A percentile compares a stretch with the other conserved stretches of the same genome.
Conservation (phyloP, 805 yeast species). For the Ogataea wickerhamii region DNA sequence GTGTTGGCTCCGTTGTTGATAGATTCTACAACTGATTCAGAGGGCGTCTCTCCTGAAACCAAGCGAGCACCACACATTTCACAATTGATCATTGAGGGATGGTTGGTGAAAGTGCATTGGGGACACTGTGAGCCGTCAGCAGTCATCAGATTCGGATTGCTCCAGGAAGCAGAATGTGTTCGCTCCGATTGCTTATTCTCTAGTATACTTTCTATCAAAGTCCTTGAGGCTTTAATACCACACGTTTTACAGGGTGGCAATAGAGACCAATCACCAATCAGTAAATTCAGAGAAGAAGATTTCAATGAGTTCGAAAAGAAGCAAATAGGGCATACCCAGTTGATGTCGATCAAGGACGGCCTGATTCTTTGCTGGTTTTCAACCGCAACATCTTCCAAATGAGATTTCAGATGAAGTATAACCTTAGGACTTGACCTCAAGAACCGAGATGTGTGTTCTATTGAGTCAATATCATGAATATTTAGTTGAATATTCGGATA, state of each 20-base stretch:
- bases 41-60: constrained; percentile 24
- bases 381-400: background rate
- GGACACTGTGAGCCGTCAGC: constrained; percentile 43
- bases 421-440: constrained; percentile 77
- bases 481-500: constrained; percentile 8
- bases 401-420: constrained; percentile 26
- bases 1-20: constrained; percentile 1
- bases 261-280: constrained; percentile 9
- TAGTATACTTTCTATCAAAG: constrained; percentile 28
- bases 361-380: background rate
- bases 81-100: constrained; percentile 70
- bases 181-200: constrained; percentile 1
- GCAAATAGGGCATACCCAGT: constrained; percentile 92
- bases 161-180: background rate
- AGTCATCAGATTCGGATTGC: constrained; percentile 17
- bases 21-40: constrained; percentile 5
- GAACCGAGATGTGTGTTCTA: constrained; percentile 46
- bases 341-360: constrained; percentile 15
- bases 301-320: constrained; percentile 55
- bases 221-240: constrained; percentile 49
- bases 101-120: constrained; percentile 66
- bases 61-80: constrained; percentile 80
- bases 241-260: constrained; percentile 56
- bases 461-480: constrained; percentile 18
- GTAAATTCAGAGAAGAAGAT: constrained; percentile 15